Evolutionary conservation across 2,329 filamentous ascomycete species (phyloP).

Genomic region (Aspergillus flavus): DNA sequence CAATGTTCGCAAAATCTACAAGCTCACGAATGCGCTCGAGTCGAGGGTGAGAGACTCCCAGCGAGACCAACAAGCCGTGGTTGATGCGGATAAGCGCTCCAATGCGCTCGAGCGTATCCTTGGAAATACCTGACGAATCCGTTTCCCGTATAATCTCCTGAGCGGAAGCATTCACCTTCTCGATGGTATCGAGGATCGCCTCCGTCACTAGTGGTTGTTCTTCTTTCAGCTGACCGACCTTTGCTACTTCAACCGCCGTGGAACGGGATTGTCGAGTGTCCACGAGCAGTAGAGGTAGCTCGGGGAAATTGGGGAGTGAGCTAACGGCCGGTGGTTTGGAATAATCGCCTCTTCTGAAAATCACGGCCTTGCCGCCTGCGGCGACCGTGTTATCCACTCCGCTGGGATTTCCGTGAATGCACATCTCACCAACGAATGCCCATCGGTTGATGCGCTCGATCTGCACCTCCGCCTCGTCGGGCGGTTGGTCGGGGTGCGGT

Average conservation of each 20-base stretch:
- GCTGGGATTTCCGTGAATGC: conserved; percentile 94
- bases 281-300: conserved; percentile 84
- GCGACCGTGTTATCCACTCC: conserved; percentile 97
- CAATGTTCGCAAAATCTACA: conserved; percentile 83
- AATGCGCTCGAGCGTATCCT: conserved; percentile 68
- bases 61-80: conserved; percentile 84
- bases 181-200: conserved; percentile 81
- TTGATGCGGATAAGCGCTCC: conserved; percentile 93
- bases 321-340: conserved; percentile 74
- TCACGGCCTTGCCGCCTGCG: conserved; percentile 88
- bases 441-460: conserved; percentile 95
- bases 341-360: conserved; percentile 83
- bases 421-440: conserved; percentile 97
- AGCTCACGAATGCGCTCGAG: conserved; percentile 90
- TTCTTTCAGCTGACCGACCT: conserved; percentile 73
- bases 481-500: conserved; percentile 87
- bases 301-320: conserved; percentile 83
- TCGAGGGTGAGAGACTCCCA: conserved; percentile 92
- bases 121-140: conserved; percentile 67
- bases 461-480: conserved; percentile 83
- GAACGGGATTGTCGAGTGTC: conserved; percentile 88
- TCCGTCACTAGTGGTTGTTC: conserved; percentile 76
- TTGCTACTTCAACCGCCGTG: conserved; percentile 81
- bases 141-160: conserved; percentile 59
- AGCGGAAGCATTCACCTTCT: conserved; percentile 61